Evolutionary conservation across 2,329 filamentous ascomycete species (phyloP).

Genomic region (Zasmidium angulare): DNA sequence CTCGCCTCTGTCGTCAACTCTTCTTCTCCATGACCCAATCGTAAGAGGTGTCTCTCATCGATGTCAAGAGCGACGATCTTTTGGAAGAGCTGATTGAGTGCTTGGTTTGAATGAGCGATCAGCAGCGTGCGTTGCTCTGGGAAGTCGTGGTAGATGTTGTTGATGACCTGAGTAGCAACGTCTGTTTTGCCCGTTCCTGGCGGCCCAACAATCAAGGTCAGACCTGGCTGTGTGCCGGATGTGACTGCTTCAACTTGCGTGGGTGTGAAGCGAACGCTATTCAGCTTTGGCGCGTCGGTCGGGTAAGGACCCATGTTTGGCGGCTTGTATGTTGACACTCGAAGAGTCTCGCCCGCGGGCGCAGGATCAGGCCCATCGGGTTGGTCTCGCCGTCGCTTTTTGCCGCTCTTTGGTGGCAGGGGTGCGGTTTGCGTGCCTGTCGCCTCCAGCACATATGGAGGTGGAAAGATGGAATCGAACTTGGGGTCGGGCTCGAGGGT

Average conservation of each 20-base stretch:
- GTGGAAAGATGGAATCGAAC: slow-evolving; percentile 71
- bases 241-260: slow-evolving; percentile 89
- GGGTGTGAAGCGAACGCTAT: slow-evolving; percentile 83
- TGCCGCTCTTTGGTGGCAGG: slow-evolving; percentile 60
- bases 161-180: slow-evolving; percentile 97
- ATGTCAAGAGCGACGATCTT: slow-evolving; percentile 97
- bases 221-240: slow-evolving; percentile 88
- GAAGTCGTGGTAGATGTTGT: slow-evolving; percentile 98
- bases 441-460: slow-evolving; percentile 79
- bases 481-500: slow-evolving; percentile 76
- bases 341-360: slow-evolving; percentile 63
- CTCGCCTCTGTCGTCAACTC: slow-evolving; percentile 82
- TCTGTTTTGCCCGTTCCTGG: slow-evolving; percentile 99
- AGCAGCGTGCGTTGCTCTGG: slow-evolving; percentile 87
- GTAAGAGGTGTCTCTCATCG: slow-evolving; percentile 87
- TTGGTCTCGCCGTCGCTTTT: slow-evolving; percentile 81
- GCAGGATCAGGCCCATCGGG: slow-evolving; percentile 64
- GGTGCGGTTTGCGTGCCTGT: slow-evolving; percentile 45
- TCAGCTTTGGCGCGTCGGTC: slow-evolving; percentile 76
- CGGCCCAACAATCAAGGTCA: slow-evolving; percentile 91
- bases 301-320: slow-evolving; percentile 88
- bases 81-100: slow-evolving; percentile 93
- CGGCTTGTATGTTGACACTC: slow-evolving; percentile 86
- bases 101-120: slow-evolving; percentile 96
- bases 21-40: slow-evolving; percentile 92